Conservation (phyloP, 2,329 filamentous ascomycete genomes). For the Xylariaceae sp. region DNA sequence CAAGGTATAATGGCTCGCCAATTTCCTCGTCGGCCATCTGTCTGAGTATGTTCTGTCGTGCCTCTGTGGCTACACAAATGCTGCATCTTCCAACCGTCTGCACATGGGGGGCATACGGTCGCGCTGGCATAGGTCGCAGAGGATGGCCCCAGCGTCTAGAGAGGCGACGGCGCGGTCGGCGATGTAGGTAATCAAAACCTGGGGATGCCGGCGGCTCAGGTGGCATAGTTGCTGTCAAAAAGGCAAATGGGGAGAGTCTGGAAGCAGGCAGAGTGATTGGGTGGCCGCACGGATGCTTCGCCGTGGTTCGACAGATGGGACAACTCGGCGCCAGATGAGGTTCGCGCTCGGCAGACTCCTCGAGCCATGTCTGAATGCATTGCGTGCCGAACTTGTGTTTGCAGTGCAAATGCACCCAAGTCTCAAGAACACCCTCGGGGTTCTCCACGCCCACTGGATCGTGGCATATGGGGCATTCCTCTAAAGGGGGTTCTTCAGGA, state of each 20-base stretch:
- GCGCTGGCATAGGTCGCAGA: constrained; percentile 1
- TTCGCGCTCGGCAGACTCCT: constrained; percentile 33
- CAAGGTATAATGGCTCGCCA: neutral
- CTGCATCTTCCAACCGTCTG: constrained; percentile 29
- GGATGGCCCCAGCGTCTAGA: constrained; percentile 10
- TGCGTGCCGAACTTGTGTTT: constrained; percentile 40
- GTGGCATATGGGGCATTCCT: constrained; percentile 41
- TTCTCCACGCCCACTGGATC: constrained; percentile 36
- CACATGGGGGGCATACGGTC: constrained; percentile 7
- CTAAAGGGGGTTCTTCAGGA: constrained; percentile 15
- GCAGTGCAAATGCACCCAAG: constrained; percentile 39
- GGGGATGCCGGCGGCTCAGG: constrained; percentile 13
- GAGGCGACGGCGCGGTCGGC: constrained; percentile 14
- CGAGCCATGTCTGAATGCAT: constrained; percentile 42
- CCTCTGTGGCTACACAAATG: constrained; percentile 25
- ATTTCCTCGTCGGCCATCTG: neutral
- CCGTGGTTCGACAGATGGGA: constrained; percentile 37
- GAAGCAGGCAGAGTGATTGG: constrained; percentile 19
- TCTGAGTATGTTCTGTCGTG: constrained; percentile 20
- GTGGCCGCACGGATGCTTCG: constrained; percentile 32
- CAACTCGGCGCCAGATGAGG: constrained; percentile 33
- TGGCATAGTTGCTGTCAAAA: neutral
- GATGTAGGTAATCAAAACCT: neutral
- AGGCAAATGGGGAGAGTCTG: constrained; percentile 2
- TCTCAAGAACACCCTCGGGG: constrained; percentile 36